These are phyloP conservation scores for Buxus sempervirens DNA, from an alignment of 164 flowering plant species.

Conservation along the genomic window DNA sequence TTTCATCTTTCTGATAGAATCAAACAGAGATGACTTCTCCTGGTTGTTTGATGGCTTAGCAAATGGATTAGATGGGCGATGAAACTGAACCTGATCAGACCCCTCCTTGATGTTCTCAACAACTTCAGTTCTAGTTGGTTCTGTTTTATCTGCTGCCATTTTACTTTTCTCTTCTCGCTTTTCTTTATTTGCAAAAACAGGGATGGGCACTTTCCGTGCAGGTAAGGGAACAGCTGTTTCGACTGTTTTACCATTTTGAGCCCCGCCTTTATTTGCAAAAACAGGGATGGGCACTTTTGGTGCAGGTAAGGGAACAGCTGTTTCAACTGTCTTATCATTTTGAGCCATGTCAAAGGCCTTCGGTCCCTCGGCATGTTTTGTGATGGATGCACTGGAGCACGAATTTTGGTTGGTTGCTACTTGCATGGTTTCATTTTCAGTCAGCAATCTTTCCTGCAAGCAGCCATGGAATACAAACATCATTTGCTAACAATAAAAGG, in stretches of 20 bases:
- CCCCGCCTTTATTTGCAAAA: constrained; percentile 36
- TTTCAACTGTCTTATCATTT: constrained; percentile 28
- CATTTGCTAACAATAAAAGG: background rate
- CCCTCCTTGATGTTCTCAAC: constrained; percentile 19
- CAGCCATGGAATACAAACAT: constrained; percentile 1
- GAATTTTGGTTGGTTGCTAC: constrained; percentile 4
- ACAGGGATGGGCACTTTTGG: constrained; percentile 38
- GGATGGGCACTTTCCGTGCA: constrained; percentile 35
- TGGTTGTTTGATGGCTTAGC: constrained; percentile 48
- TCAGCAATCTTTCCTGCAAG: constrained; percentile 64
- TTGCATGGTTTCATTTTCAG: constrained; percentile 36
- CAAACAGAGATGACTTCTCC: constrained; percentile 50
- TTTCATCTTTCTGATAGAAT: constrained; percentile 61
- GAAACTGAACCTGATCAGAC: constrained; percentile 9
- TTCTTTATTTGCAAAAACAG: constrained; percentile 42
- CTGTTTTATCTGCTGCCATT: constrained; percentile 22
- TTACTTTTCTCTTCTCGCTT: constrained; percentile 32
- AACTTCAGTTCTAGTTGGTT: constrained; percentile 15
- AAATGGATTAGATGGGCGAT: constrained; percentile 56
- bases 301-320: constrained; percentile 22
- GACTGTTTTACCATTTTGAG: constrained; percentile 27
- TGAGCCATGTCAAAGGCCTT: constrained; percentile 17
- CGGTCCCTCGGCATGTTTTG: constrained; percentile 14
- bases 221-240: constrained; percentile 24
- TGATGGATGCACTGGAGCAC: constrained; percentile 5